Base-by-base conservation (phyloP, 2,329 filamentous ascomycete species). In the Zymoseptoria pseudotritici region DNA sequence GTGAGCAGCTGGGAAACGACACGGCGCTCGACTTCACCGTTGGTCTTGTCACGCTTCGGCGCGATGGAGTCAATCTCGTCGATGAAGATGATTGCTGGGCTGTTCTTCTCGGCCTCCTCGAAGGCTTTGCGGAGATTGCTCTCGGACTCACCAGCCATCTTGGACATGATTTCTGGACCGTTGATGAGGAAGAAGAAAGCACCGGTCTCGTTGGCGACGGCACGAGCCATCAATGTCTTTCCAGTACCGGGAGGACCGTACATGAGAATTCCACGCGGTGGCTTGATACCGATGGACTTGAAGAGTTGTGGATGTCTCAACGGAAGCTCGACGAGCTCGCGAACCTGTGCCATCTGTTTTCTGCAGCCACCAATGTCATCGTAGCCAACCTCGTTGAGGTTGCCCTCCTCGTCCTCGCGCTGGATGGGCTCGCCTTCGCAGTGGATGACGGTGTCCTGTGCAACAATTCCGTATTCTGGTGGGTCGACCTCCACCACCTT, bases 251-350 rank as follows among this genome's bases (percentile, higher is more conserved):
- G 94, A 72, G 94, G 94, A 66, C 94, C 94, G 76, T 78, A 82
- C 79, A 99, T 91, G 74, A 99, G 85, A 73, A 97, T 96, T 86
- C 94, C 94, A 73, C 94, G 91, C 53, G 94, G 94, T 58, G 94
- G 94, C 85, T 99, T 99, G 82, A 99, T 97, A 86, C 94, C 94
- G 73, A 99, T 97, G 50, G 93, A 97, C 84, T 97, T 99, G 89
- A 99, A 99, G 55, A 99, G 88, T 78, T 97, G 94, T 62, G 94
- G 94, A 78, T 99, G 94, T 73, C 94, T 88, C 63, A 99, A 85
- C 63, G 94, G 94, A 69, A 99, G 83, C 83, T 99, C 94, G 66
- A 99, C 94, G 83, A 99, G 87, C 78, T 99, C 94, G 75, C 94
- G 90, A 71, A 99, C 96, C 82, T 99, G 94, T 65, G 94, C 94